phyloP scores from a whole-genome alignment of 257 asterid species.

The Dorcoceras hygrometricum region DNA sequence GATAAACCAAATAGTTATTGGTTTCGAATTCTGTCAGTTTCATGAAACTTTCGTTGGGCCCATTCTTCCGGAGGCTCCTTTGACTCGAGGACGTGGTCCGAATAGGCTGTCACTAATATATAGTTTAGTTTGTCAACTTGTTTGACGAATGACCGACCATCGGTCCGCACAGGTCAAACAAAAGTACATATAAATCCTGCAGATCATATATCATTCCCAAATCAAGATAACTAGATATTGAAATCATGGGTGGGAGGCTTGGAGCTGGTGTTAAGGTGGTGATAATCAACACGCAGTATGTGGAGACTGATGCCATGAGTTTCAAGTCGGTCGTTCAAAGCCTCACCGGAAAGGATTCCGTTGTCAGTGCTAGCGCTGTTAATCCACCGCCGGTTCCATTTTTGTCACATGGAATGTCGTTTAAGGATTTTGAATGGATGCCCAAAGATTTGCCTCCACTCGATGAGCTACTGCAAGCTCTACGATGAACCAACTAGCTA shows the following conservation, averaged over 20 bases:
- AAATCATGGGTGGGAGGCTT: not conserved
- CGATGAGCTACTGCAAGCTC: constrained; percentile 38
- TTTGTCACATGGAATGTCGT: constrained; percentile 34
- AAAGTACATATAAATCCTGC: not conserved
- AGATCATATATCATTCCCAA: not conserved
- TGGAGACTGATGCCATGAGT: constrained; percentile 58
- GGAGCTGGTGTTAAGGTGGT: constrained; percentile 46
- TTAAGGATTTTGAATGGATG: constrained; percentile 43
- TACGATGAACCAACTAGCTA: constrained; percentile 24
- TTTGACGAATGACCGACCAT: not conserved
- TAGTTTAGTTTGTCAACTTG: not conserved
- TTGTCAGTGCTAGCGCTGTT: not conserved
- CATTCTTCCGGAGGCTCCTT: no score
- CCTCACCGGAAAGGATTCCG: constrained; percentile 59
- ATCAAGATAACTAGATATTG: no score
- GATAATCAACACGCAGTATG: constrained; percentile 56
- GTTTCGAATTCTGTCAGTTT: no score
- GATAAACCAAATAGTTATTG: no score
- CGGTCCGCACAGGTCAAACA: not conserved
- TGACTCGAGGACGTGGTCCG: not conserved
- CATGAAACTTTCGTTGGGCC: not conserved
- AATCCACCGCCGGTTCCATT: constrained; percentile 19
- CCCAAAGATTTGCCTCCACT: constrained; percentile 27
- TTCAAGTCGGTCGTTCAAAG: constrained; percentile 70
- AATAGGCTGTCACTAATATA: not conserved